phyloP scores from a whole-genome alignment of 768 basidiomycete genomes.

The Nidula microcarpa region DNA sequence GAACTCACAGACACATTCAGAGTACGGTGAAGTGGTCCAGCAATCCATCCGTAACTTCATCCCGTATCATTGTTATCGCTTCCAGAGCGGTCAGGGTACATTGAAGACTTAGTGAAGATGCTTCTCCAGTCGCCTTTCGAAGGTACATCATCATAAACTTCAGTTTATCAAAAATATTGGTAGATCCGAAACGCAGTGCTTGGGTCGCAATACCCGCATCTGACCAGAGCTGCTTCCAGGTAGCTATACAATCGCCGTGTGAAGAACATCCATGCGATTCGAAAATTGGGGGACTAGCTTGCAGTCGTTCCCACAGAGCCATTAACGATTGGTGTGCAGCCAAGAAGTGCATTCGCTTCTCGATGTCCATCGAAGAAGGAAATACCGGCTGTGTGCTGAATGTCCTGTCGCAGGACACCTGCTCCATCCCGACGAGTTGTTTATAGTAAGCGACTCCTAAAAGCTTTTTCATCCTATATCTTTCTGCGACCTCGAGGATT shows the following conservation, averaged over 20 bases:
- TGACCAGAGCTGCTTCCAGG: slow-evolving; percentile 51
- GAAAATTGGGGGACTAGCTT: slow-evolving; percentile 42
- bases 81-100: slow-evolving; percentile 46
- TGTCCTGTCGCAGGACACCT: slow-evolving; percentile 22
- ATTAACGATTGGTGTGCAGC: slow-evolving; percentile 56
- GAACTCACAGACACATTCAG: not conserved
- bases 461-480: slow-evolving; percentile 27
- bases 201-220: slow-evolving; percentile 44
- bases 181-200: slow-evolving; percentile 34
- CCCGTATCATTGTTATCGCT: slow-evolving; percentile 31
- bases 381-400: slow-evolving; percentile 23
- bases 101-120: slow-evolving; percentile 29
- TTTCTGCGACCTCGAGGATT: slow-evolving; percentile 45
- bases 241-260: slow-evolving; percentile 46
- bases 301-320: slow-evolving; percentile 51
- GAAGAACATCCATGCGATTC: slow-evolving; percentile 37
- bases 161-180: slow-evolving; percentile 62
- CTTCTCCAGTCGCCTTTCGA: slow-evolving; percentile 28
- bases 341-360: slow-evolving; percentile 46
- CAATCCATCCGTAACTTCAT: slow-evolving; percentile 36
- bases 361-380: slow-evolving; percentile 23
- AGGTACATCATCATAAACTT: slow-evolving; percentile 37
- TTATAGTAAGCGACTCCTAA: slow-evolving; percentile 56
- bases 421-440: slow-evolving; percentile 36
- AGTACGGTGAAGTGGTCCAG: slow-evolving; percentile 30